phyloP scores from a whole-genome alignment of 441 rosid genomes.

The Aleurites moluccanus region DNA sequence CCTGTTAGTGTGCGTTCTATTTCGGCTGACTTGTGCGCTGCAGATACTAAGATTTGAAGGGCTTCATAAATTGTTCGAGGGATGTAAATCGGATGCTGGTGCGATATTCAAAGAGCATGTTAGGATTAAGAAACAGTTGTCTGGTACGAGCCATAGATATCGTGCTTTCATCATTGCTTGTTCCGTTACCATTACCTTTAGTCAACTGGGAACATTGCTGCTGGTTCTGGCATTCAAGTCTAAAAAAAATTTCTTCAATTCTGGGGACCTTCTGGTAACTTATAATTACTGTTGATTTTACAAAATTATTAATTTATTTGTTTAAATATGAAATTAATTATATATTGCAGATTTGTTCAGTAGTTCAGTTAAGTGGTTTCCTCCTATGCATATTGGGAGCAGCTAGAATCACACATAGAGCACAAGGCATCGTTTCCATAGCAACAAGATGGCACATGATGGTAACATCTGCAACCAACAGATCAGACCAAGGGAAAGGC shows the following conservation, averaged over 20 bases:
- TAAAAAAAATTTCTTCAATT: slow-evolving; percentile 65
- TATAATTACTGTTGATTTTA: no score
- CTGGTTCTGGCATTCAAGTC: slow-evolving; percentile 52
- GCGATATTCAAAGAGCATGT: slow-evolving; percentile 58
- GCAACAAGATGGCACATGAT: slow-evolving; percentile 81
- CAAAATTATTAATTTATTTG: no score
- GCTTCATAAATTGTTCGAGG: slow-evolving; percentile 57
- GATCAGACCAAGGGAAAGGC: slow-evolving; percentile 29
- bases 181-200: slow-evolving; percentile 53
- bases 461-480: slow-evolving; percentile 43
- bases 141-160: slow-evolving; percentile 71
- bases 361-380: slow-evolving; percentile 71
- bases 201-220: slow-evolving; percentile 66
- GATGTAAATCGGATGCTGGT: slow-evolving; percentile 42
- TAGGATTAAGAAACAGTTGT: slow-evolving; percentile 67
- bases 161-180: slow-evolving; percentile 61
- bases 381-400: slow-evolving; percentile 77
- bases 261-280: slow-evolving; percentile 74
- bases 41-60: slow-evolving; percentile 71
- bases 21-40: slow-evolving; percentile 79
- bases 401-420: slow-evolving; percentile 87
- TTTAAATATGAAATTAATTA: background rate
- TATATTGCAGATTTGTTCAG: slow-evolving; percentile 63
- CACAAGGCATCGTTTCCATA: slow-evolving; percentile 65
- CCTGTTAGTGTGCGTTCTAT: slow-evolving; percentile 64